Evolutionary conservation across 2,329 filamentous ascomycete genomes (phyloP).

Genomic region (Cladophialophora exuberans): DNA sequence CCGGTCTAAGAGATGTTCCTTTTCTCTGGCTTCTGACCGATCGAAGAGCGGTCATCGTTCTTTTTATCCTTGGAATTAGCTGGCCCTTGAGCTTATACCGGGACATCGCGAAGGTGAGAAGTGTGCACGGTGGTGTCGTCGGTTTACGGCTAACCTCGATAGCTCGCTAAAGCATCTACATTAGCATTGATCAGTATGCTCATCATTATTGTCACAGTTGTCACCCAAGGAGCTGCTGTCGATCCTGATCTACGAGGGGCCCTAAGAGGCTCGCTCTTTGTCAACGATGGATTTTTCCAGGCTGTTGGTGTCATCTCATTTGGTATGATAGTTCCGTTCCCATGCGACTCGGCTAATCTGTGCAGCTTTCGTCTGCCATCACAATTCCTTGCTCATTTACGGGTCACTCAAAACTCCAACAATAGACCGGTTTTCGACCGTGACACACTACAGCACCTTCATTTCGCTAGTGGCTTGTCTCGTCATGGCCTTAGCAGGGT

Average conservation of each 20-base stretch:
- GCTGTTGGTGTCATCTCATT: constrained; percentile 98
- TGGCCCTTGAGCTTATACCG: constrained; percentile 91
- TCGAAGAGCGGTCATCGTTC: constrained; percentile 79
- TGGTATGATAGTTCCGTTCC: constrained; percentile 59
- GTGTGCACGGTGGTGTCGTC: not conserved
- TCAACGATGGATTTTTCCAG: constrained; percentile 89
- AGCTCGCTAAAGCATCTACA: constrained; percentile 95
- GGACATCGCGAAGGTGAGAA: constrained; percentile 85
- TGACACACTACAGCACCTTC: constrained; percentile 90
- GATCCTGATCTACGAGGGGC: constrained; percentile 72
- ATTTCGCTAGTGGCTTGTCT: constrained; percentile 93
- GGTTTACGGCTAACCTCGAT: constrained; percentile 39
- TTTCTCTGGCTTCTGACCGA: constrained; percentile 83
- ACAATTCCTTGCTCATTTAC: constrained; percentile 97
- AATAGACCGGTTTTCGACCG: constrained; percentile 87
- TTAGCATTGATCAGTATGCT: constrained; percentile 91
- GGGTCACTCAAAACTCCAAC: constrained; percentile 92
- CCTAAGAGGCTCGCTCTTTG: constrained; percentile 70
- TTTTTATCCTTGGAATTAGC: constrained; percentile 83
- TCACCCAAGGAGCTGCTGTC: constrained; percentile 79
- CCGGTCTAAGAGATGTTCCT: constrained; percentile 69
- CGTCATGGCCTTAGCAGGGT: constrained; percentile 83
- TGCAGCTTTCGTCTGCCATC: constrained; percentile 73
- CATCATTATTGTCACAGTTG: constrained; percentile 83
- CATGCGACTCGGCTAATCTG: not conserved